Evolutionary conservation across 768 basidiomycete species (phyloP).

Genomic region (Collybia sp.): DNA sequence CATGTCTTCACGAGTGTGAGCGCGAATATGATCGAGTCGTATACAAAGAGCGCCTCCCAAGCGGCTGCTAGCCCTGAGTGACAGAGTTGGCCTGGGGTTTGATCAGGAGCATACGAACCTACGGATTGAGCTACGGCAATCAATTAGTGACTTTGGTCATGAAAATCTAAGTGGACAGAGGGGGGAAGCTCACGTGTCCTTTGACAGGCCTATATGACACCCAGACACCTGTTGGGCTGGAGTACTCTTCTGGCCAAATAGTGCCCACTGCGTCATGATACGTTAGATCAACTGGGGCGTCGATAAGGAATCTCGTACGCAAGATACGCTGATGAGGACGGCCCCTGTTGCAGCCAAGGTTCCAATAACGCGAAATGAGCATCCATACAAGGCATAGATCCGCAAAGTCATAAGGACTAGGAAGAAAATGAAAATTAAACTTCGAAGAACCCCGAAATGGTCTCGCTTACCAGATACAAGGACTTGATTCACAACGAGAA

Average conservation of each 20-base stretch:
- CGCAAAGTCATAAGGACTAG: constrained; percentile 41
- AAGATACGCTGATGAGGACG: constrained; percentile 23
- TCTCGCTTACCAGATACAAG: constrained; percentile 37
- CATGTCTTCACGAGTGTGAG: constrained; percentile 45
- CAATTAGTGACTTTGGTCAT: too few species aligned
- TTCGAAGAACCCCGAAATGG: neutral
- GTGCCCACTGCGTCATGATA: constrained; percentile 30
- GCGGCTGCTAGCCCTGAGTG: constrained; percentile 26
- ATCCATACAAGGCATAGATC: constrained; percentile 44
- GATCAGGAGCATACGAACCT: neutral
- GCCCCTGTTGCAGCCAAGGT: constrained; percentile 27
- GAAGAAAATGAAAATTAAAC: neutral
- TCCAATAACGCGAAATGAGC: constrained; percentile 30
- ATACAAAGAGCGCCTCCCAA: constrained; percentile 49
- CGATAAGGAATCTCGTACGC: constrained; percentile 24
- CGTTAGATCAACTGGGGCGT: neutral
- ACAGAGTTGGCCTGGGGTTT: neutral
- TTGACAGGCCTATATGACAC: constrained; percentile 28
- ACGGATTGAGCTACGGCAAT: constrained; percentile 12
- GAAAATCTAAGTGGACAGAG: neutral
- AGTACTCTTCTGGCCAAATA: constrained; percentile 32
- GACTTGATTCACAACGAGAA: constrained; percentile 39
- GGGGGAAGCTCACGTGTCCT: constrained; percentile 20
- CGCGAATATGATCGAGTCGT: constrained; percentile 41
- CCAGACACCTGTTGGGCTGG: constrained; percentile 19